Conservation (phyloP, 805 yeast genomes). For the Kodamaea neixiangensis region DNA sequence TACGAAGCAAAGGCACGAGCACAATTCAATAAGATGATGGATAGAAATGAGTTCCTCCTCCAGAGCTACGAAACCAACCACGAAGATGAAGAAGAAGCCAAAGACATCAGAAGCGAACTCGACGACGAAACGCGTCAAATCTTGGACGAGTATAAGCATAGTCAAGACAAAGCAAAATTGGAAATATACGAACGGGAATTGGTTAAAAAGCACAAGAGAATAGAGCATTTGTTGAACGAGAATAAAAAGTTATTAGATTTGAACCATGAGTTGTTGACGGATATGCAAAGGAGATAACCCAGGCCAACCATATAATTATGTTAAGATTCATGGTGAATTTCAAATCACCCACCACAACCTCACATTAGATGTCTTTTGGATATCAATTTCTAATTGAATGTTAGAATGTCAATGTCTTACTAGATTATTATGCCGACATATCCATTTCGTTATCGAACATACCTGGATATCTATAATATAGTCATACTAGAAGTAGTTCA, state of each 20-base stretch:
- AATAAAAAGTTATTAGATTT: conserved; percentile 33
- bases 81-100: conserved; percentile 7
- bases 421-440: too few species aligned
- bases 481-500: too few species aligned
- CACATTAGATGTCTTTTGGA: too few species aligned
- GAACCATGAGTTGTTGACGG: conserved; percentile 27
- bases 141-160: conserved; percentile 16
- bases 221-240: conserved; percentile 26
- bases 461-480: too few species aligned
- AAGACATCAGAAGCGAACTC: conserved; percentile 11
- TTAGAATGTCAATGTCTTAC: too few species aligned
- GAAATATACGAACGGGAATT: conserved; percentile 25
- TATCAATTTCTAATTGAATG: too few species aligned
- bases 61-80: conserved; percentile 10
- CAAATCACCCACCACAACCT: too few species aligned
- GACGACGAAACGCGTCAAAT: conserved; percentile 12
- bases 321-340: background rate
- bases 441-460: too few species aligned
- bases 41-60: background rate
- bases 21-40: conserved; percentile 8
- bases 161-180: conserved; percentile 19
- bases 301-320: too few species aligned
- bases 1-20: conserved; percentile 17
- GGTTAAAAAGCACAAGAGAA: conserved; percentile 20
- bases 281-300: conserved; percentile 3